Evolutionary conservation across 2,329 filamentous ascomycete genomes (phyloP).

Genomic region (Calonectria henricotiae): DNA sequence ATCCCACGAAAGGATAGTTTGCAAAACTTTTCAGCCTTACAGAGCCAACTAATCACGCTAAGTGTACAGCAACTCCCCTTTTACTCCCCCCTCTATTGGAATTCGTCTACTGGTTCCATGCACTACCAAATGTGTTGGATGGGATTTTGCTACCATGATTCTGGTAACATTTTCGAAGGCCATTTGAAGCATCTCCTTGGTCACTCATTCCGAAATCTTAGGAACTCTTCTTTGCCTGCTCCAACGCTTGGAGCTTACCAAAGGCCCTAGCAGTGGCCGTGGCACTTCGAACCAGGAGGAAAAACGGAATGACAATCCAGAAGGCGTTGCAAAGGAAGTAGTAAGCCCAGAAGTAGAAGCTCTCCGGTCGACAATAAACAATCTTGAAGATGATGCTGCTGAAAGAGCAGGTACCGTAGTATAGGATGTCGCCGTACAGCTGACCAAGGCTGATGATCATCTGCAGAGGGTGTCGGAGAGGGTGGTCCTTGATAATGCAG

Average conservation of each 20-base stretch:
- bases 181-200: no score
- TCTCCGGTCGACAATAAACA: constrained; percentile 68
- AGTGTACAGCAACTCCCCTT: no score
- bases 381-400: constrained; percentile 60
- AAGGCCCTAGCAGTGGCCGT: constrained; percentile 51
- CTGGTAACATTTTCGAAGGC: no score
- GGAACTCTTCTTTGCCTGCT: constrained; percentile 30
- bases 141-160: not conserved
- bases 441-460: constrained; percentile 65
- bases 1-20: no score
- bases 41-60: not conserved
- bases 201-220: not conserved
- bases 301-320: constrained; percentile 68
- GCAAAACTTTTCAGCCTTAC: no score
- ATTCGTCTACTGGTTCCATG: not conserved
- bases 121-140: not conserved
- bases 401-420: constrained; percentile 67
- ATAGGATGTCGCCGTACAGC: constrained; percentile 69
- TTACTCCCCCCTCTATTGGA: no score
- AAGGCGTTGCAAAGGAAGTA: constrained; percentile 69
- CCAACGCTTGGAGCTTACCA: constrained; percentile 49
- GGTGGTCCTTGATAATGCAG: constrained; percentile 62
- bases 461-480: constrained; percentile 67
- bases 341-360: constrained; percentile 69
- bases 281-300: constrained; percentile 55